A percentile compares a stretch with the other conserved stretches of the same genome.
Evolutionary conservation across 345 rosid genomes (phyloP).

Genomic region (Salix brachista): DNA sequence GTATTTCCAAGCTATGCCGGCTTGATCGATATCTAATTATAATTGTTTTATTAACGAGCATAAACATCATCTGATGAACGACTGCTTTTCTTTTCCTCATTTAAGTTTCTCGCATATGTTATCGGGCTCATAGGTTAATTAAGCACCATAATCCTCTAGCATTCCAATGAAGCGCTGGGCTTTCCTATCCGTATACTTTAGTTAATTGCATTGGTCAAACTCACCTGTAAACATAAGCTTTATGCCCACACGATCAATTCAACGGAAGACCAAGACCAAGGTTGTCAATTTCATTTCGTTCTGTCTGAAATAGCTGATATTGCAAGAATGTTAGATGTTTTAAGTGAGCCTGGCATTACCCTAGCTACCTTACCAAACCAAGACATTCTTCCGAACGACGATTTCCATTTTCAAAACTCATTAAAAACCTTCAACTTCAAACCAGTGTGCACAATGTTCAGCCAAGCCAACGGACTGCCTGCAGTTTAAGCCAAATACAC

Average conservation of each 20-base stretch:
- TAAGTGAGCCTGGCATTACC: neutral
- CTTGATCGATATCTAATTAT: slow-evolving; percentile 23
- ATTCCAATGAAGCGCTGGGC: neutral
- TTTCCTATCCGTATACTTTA: too few relatives aligned
- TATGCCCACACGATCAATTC: too few relatives aligned
- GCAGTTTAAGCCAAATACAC: neutral
- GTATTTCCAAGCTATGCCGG: slow-evolving; percentile 17
- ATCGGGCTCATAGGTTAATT: too few relatives aligned
- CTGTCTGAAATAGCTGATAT: too few relatives aligned
- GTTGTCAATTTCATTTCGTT: too few relatives aligned
- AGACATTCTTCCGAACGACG: neutral
- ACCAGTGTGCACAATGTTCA: neutral
- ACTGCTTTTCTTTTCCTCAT: too few relatives aligned
- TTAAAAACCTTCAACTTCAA: neutral
- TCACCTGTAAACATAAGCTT: too few relatives aligned
- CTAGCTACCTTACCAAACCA: neutral
- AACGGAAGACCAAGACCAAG: too few relatives aligned
- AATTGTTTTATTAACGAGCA: slow-evolving; percentile 7
- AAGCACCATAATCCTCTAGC: neutral
- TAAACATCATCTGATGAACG: neutral
- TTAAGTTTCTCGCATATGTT: too few relatives aligned
- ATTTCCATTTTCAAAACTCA: neutral
- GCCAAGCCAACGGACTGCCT: neutral
- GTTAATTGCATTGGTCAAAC: too few relatives aligned
- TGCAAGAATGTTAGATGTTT: neutral